These are phyloP conservation scores for Myriosclerotinia scirpicola DNA, from an alignment of 2,329 filamentous ascomycete genomes.

Conservation along the genomic window DNA sequence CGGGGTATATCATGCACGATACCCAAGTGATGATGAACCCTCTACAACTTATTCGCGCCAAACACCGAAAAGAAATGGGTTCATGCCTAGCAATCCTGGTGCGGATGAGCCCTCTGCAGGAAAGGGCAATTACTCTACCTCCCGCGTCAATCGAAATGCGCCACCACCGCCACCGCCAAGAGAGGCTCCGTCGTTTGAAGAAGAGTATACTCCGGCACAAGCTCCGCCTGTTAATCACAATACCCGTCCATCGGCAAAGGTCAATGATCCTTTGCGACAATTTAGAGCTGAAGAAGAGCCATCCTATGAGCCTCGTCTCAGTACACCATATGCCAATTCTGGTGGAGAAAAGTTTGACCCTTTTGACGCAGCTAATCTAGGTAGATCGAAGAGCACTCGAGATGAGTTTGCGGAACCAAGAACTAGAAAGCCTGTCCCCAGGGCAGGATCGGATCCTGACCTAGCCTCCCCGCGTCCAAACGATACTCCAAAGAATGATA, in stretches of 20 bases:
- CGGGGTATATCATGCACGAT: slow-evolving; percentile 28
- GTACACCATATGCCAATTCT: slow-evolving; percentile 56
- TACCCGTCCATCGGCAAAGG: slow-evolving; percentile 24
- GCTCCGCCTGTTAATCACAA: slow-evolving; percentile 21
- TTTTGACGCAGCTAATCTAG: slow-evolving; percentile 47
- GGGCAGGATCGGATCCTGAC: slow-evolving; percentile 37
- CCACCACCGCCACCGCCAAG: slow-evolving; percentile 33
- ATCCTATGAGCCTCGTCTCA: slow-evolving; percentile 52
- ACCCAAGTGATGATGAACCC: slow-evolving; percentile 29
- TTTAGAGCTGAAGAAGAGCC: slow-evolving; percentile 42
- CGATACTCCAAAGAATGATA: slow-evolving; percentile 24
- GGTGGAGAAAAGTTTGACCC: slow-evolving; percentile 60
- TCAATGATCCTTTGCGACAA: slow-evolving; percentile 48
- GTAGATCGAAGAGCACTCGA: slow-evolving; percentile 39
- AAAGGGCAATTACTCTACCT: slow-evolving; percentile 38
- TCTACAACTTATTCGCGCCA: slow-evolving; percentile 6
- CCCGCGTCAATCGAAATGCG: slow-evolving; percentile 35
- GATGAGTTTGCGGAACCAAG: slow-evolving; percentile 24
- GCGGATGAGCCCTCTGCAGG: slow-evolving; percentile 40
- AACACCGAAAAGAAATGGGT: slow-evolving; percentile 36
- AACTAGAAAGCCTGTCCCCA: slow-evolving; percentile 28
- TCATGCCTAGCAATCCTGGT: slow-evolving; percentile 39
- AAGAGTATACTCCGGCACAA: slow-evolving; percentile 12
- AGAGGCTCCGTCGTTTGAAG: slow-evolving; percentile 17
- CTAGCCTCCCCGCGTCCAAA: slow-evolving; percentile 31